Base-by-base conservation (phyloP, 768 basidiomycete genomes). In the Mycena capillaripes region DNA sequence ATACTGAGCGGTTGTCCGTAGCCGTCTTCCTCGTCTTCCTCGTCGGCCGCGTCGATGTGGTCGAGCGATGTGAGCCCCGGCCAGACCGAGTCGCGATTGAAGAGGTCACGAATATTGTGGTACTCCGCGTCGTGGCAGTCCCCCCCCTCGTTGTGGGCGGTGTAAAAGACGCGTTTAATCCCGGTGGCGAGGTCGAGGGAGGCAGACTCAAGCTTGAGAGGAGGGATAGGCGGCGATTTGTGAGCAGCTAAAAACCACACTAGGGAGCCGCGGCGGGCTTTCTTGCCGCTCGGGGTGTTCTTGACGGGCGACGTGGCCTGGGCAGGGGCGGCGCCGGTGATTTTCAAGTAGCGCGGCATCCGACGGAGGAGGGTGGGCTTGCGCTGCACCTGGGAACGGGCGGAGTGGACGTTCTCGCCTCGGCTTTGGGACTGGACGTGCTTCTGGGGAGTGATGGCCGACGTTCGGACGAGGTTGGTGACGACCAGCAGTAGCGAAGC, bases 41-140 rank as follows among this genome's bases (percentile, higher is more conserved):
- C 42, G 42, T 21, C 42, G 16, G 42, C 42, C 16, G 42, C 42
- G 42, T 44, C 42, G 34, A 36, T 6, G 12, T 36, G 34, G 38
- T 29, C 50, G 42, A 38, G n/a, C 34, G 42, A 19, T 44, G 46
- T 11, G 14, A 44, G 16, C 4, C 32, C 29, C 17, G 8, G 40
- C 27, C n/a, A 58, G 11, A 55, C 34, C 32, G 71, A 67, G 23
- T 72, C 71, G 23, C 71, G 66, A 29, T 52, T 50, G 66, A 72
- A 67, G 32, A 72, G 16, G 46, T 67, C 52, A 23, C 71, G 71
- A 14, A 27, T 16, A 38, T 38, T 10, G 38, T 10, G 1, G 36
- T 10, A 38, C 38, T 16, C 16, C 38, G n/a, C n/a, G n/a, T n/a
- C 70, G 32, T 19, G 23, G 16, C 66, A 59, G 48, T 29, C 25